These are phyloP conservation scores for Candida smagusa DNA, from an alignment of 1,139 yeast genomes.

Conservation along the genomic window DNA sequence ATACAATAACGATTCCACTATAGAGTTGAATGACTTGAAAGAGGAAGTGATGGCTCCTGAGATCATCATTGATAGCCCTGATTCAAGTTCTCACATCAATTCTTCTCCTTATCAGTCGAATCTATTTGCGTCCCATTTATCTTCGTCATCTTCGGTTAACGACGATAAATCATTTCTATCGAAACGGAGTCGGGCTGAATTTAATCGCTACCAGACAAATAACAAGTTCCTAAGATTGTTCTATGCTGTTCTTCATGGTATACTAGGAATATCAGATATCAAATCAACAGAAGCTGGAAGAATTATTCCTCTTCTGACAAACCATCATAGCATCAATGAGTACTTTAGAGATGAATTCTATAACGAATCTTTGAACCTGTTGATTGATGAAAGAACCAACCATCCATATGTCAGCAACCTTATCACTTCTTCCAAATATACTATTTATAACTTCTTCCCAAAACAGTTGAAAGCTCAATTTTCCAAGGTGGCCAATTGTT, in stretches of 20 bases:
- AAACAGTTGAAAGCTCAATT: constrained; percentile 88
- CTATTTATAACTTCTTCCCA: constrained; percentile 77
- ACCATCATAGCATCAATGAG: constrained; percentile 27
- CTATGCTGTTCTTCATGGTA: constrained; percentile 22
- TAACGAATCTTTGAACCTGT: constrained; percentile 20
- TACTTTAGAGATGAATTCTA: constrained; percentile 29
- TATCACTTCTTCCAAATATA: constrained; percentile 86
- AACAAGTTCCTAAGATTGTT: constrained; percentile 16
- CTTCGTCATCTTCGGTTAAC: constrained; percentile 18
- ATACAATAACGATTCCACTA: constrained; percentile 6
- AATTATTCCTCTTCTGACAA: constrained; percentile 60
- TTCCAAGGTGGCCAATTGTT: constrained; percentile 84
- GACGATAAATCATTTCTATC: constrained; percentile 21
- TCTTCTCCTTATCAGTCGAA: constrained; percentile 15
- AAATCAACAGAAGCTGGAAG: constrained; percentile 70
- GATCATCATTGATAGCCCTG: constrained; percentile 2
- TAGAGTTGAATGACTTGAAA: constrained; percentile 9
- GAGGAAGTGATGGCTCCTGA: background rate
- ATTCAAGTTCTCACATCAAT: constrained; percentile 1
- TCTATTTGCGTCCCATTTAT: constrained; percentile 27
- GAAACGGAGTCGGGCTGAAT: constrained; percentile 17
- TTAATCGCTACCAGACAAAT: constrained; percentile 15
- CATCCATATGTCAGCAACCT: constrained; percentile 62
- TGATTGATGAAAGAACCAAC: constrained; percentile 67
- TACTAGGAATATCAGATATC: constrained; percentile 42